Conservation (phyloP, 345 rosid genomes). For the Lenwebbia sp. region DNA sequence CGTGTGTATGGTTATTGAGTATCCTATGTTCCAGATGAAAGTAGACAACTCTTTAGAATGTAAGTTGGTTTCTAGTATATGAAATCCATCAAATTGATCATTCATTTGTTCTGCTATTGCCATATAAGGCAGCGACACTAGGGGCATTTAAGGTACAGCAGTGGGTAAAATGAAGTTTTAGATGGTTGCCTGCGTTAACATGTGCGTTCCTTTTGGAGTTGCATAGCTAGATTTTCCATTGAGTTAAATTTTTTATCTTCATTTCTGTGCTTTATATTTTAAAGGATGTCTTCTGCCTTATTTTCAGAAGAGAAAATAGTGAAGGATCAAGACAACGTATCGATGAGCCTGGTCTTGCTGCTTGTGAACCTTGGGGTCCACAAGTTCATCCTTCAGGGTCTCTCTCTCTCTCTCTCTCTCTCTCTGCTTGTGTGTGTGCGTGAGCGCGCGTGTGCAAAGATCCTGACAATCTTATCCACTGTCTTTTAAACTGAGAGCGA, state of each 20-base stretch:
- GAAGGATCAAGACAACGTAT: slow-evolving; percentile 14
- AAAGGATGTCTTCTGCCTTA: neutral
- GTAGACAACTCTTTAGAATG: neutral
- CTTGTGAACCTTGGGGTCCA: slow-evolving; percentile 26
- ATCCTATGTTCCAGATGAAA: neutral
- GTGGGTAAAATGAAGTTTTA: neutral
- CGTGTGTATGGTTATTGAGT: neutral
- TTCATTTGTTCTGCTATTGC: neutral
- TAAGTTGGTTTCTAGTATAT: neutral
- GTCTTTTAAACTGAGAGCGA: neutral
- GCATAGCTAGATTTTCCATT: neutral
- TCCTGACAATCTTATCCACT: neutral
- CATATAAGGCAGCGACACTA: neutral
- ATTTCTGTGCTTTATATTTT: neutral
- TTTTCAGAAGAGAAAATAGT: slow-evolving; percentile 28
- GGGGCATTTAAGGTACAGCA: neutral
- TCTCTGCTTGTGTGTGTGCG: neutral
- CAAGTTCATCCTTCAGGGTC: slow-evolving; percentile 60
- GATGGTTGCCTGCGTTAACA: neutral
- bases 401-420: neutral
- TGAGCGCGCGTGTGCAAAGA: neutral
- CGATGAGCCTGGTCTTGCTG: slow-evolving; percentile 8
- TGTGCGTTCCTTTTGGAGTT: neutral
- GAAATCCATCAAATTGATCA: neutral
- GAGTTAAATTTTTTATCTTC: neutral